Evolutionary conservation across 441 rosid species (phyloP).

Genomic region (Gossypium davidsonii): DNA sequence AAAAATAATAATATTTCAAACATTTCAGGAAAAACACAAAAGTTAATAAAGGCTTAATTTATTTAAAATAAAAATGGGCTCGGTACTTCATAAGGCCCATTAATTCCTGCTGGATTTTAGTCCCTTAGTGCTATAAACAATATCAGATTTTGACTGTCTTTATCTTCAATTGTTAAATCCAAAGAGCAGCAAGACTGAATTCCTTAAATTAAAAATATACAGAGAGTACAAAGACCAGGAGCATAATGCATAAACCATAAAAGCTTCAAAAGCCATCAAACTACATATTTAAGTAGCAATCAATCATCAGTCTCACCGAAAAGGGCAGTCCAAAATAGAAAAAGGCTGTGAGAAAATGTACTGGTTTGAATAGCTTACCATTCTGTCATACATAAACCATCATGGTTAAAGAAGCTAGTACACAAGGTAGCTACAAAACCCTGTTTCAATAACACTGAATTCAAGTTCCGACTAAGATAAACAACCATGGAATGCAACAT

Average conservation of each 20-base stretch:
- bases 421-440: neutral
- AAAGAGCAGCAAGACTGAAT: too few relatives aligned
- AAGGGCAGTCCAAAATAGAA: neutral
- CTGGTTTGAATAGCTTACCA: neutral
- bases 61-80: neutral
- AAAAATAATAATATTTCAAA: too few relatives aligned
- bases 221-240: too few relatives aligned
- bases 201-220: too few relatives aligned
- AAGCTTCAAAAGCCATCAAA: neutral
- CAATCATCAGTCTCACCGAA: neutral
- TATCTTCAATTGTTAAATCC: too few relatives aligned
- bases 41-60: neutral
- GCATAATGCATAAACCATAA: neutral
- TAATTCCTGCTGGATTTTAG: neutral
- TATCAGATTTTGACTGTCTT: neutral
- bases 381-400: neutral
- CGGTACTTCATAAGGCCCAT: neutral
- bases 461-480: neutral
- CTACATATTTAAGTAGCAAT: neutral
- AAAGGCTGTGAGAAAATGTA: neutral
- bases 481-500: neutral
- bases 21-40: too few relatives aligned
- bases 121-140: neutral
- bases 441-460: neutral
- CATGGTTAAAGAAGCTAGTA: neutral